phyloP scores from a whole-genome alignment of 345 rosid species.

The Barbarea vulgaris region DNA sequence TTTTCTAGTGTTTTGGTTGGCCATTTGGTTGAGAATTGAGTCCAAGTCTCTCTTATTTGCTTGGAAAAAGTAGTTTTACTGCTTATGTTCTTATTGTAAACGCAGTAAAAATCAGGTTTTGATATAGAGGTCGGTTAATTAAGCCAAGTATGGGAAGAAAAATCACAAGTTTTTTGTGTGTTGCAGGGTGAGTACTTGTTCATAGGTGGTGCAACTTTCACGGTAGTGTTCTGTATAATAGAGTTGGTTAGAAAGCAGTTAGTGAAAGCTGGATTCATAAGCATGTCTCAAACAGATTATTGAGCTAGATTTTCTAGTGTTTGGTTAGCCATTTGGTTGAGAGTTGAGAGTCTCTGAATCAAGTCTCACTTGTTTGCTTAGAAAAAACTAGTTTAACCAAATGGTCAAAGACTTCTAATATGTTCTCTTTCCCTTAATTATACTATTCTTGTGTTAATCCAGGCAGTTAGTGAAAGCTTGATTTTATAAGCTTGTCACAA shows the following conservation, averaged over 20 bases:
- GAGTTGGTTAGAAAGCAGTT: conserved; percentile 56
- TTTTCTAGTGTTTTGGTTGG: not conserved
- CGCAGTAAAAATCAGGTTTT: not conserved
- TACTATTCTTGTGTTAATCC: not conserved
- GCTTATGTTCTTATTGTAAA: not conserved
- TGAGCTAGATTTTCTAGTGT: not conserved
- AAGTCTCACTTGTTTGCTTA: not conserved
- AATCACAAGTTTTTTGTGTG: conserved; percentile 10
- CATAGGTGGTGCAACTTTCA: conserved; percentile 74
- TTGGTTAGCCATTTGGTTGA: not conserved
- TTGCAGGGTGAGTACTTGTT: conserved; percentile 76
- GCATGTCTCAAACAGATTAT: not conserved
- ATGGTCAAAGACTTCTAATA: not conserved
- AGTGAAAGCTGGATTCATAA: not conserved
- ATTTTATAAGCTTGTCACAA: not conserved
- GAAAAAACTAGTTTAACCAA: not conserved
- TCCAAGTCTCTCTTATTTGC: not conserved
- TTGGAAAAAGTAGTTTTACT: not conserved
- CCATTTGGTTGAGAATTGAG: not conserved
- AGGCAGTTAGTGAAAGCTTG: not conserved
- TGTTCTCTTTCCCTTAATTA: not conserved
- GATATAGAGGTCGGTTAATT: not conserved
- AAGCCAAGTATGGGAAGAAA: not conserved
- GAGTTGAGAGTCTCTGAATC: not conserved
- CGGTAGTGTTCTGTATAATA: conserved; percentile 62